These are phyloP conservation scores for Rubroboletus satanas DNA, from an alignment of 768 basidiomycete genomes.

Conservation along the genomic window DNA sequence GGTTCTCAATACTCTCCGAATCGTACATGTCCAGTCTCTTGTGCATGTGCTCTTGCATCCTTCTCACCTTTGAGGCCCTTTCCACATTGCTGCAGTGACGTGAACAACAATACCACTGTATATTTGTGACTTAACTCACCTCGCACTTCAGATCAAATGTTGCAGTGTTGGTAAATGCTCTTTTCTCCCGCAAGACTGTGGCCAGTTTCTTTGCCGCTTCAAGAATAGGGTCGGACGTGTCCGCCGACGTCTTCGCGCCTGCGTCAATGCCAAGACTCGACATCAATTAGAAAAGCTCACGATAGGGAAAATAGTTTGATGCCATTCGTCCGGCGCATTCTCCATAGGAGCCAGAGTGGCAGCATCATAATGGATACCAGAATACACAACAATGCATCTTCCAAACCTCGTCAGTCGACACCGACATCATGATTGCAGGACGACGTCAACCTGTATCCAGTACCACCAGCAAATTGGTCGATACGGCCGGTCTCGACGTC, in stretches of 20 bases:
- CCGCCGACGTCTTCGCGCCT: slow-evolving; percentile 23
- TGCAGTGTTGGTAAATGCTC: slow-evolving; percentile 85
- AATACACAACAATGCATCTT: slow-evolving; percentile 82
- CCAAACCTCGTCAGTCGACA: slow-evolving; percentile 7
- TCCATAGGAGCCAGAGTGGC: slow-evolving; percentile 74
- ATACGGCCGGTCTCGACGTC: slow-evolving; percentile 92
- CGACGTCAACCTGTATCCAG: slow-evolving; percentile 28
- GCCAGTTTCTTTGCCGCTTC: slow-evolving; percentile 69
- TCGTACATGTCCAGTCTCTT: slow-evolving; percentile 75
- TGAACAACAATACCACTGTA: slow-evolving; percentile 4
- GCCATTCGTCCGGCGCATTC: slow-evolving; percentile 81
- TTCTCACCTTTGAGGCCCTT: slow-evolving; percentile 91
- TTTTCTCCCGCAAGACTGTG: slow-evolving; percentile 64
- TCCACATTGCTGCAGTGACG: slow-evolving; percentile 60
- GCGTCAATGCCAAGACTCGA: slow-evolving; percentile 23
- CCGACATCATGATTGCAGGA: not conserved
- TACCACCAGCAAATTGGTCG: slow-evolving; percentile 60
- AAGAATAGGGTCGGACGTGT: slow-evolving; percentile 52
- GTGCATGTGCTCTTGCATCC: slow-evolving; percentile 84
- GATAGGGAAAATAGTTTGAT: slow-evolving; percentile 78
- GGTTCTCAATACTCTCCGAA: slow-evolving; percentile 76
- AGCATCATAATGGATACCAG: slow-evolving; percentile 96
- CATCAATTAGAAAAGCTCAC: slow-evolving; percentile 30
- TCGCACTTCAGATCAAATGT: slow-evolving; percentile 91
- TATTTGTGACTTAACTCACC: slow-evolving; percentile 38